Base-by-base conservation (phyloP, 495 filamentous ascomycete genomes). In the Penicillium bovifimosum region DNA sequence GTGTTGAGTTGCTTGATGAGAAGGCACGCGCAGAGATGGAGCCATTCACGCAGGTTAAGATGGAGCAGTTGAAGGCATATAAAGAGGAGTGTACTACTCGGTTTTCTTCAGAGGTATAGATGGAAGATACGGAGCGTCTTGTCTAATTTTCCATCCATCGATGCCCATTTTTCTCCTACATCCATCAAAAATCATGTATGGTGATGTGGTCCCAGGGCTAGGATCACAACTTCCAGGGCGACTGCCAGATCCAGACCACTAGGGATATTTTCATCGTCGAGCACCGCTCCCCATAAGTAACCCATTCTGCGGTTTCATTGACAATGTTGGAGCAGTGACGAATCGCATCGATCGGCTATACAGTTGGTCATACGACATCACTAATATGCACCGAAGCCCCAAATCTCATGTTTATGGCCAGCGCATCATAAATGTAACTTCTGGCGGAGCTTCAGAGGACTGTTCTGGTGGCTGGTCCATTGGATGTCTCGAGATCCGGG, bases 41-140 rank as follows among this genome's bases (percentile, higher is more conserved):
- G 44, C 46, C 41, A 48, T 54, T 63, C 40, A 54, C 41, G 46
- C 50, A 53, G 50, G 59, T 53, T 40, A 67, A 67, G 62, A 63
- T 65, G 50, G 56, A 65, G 60, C 60, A 68, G 48, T 51, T 63
- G 49, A 61, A 63, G 56, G 62, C 60, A 50, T 67, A 67, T 57
- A 61, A 63, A 34, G 55, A 61, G 52, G 62, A 68, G 50, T 68
- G 57, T 53, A 52, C 56, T 58, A 52, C 47, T 55, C 59, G 61
- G 60, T 31, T 67, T 57, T 53, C 55, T 24, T 53, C 51, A 5
- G 28, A 60, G 32, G 42, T 16, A 3, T 48, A 41, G 48, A 18
- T 48, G 34, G 48, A 18, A 16, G 14, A 40, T 18, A 40, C 20
- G 36, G 16, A 40, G 36, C 14, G 9, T 8, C 2, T 20, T 6